Evolutionary conservation across 2,329 filamentous ascomycete species (phyloP).

Genomic region (Dothideomycetes sp.): DNA sequence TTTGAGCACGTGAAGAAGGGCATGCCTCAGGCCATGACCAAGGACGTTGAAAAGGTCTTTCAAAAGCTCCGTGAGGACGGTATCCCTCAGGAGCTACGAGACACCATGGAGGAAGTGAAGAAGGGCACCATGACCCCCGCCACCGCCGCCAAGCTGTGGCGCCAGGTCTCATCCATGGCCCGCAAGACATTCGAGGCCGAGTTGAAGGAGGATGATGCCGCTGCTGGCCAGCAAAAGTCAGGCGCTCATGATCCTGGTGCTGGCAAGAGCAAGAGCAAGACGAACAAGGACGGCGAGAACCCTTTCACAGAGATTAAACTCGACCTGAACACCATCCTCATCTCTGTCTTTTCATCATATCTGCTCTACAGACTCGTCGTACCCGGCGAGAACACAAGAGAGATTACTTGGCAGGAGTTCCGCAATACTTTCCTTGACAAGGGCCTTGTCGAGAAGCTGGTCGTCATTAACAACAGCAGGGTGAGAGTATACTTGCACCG

Average conservation of each 20-base stretch:
- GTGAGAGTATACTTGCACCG: constrained; percentile 75
- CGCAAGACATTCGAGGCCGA: constrained; percentile 35
- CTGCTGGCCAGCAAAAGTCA: constrained; percentile 28
- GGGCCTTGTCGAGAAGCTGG: constrained; percentile 86
- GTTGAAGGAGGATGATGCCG: constrained; percentile 18
- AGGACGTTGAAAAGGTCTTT: constrained; percentile 49
- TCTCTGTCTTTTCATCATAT: constrained; percentile 50
- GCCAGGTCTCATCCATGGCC: constrained; percentile 46
- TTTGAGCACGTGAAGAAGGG: constrained; percentile 45
- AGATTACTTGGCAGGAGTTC: constrained; percentile 98
- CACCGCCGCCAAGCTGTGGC: constrained; percentile 51
- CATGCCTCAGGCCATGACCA: constrained; percentile 51
- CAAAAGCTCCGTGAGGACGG: constrained; percentile 55
- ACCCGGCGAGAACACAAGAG: constrained; percentile 54
- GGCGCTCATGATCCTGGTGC: constrained; percentile 33
- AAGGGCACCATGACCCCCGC: constrained; percentile 46
- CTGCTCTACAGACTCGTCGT: constrained; percentile 55
- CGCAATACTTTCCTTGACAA: constrained; percentile 88
- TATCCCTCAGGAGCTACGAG: constrained; percentile 56
- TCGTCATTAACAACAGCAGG: constrained; percentile 63
- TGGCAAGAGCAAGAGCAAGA: constrained; percentile 21
- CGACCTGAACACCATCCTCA: constrained; percentile 45
- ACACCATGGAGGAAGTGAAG: constrained; percentile 47
- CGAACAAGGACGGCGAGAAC: constrained; percentile 23
- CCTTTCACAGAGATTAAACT: constrained; percentile 37